Base-by-base conservation (phyloP, 305 asterid genomes). In the Fraxinus ornus region DNA sequence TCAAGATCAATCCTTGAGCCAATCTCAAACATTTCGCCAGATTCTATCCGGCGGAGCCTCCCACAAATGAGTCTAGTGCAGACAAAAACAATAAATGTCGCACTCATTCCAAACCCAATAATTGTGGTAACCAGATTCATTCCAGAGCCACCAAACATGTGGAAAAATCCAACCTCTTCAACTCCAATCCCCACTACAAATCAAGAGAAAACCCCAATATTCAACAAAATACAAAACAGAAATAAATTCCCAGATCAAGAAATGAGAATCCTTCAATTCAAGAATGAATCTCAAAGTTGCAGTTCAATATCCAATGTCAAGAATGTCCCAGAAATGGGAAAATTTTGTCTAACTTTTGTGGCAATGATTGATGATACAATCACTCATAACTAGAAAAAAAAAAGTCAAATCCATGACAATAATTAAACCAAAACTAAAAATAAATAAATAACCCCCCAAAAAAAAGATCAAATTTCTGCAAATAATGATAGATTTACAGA, bases 101-200 rank as follows among this genome's bases (percentile, higher is more conserved):
- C 98, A 89, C 99, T 95, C 97, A 95, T 92, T 24, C 92, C 98
- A 89, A 95, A 94, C 64, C 99, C 98, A 79, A 95, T 91, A 24
- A 95, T 88, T 82, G 99, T 92, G 35, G 99, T 91, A 52, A 91
- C 89, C 80, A 95, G 89, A 94, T 94, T 95, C 97, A 92, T 90
- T 21, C 94, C 92, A 28, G 92, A 88, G 24, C 93, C 94, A 30
- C 92, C 94, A 30, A 88, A 87, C 89, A 90, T 85, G 30, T 79
- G 83, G 78, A 37, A 7, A 33, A 26, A 7, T 75, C 75, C 41
- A 82, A 85, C 86, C 91, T 87, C 87, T 79, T 83, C 77, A 55
- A 64, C 47, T 80, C 83, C 79, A 82, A 15, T 30, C 36, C 82
- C 62, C 33, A 80, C 64, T 30, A 15, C 17, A 55, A 68, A 60